Conservation (phyloP, 1,284 basidiomycete genomes). For the Porogramme epimiltina region DNA sequence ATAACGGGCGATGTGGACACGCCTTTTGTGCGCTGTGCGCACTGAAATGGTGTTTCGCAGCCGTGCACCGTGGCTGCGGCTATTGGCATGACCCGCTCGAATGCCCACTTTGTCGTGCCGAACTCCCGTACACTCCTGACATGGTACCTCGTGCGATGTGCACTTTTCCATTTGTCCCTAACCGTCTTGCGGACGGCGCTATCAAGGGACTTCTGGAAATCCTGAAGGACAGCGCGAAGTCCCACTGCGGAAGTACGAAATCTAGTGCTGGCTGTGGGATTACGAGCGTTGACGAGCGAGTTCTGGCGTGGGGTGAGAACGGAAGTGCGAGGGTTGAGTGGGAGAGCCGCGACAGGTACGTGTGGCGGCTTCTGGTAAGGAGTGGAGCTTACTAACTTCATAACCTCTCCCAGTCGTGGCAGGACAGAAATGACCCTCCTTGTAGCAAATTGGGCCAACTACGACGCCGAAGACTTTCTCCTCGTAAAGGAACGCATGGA, state of each 20-base stretch:
- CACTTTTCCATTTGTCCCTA: conserved; percentile 64
- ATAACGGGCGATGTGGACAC: conserved; percentile 59
- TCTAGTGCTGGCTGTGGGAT: neutral
- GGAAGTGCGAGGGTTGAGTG: conserved; percentile 20
- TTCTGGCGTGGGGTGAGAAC: conserved; percentile 16
- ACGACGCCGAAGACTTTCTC: conserved; percentile 16
- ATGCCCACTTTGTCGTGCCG: conserved; percentile 64
- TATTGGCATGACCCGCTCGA: conserved; percentile 66
- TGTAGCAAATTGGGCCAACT: conserved; percentile 14
- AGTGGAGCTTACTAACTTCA: neutral
- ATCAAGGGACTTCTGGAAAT: conserved; percentile 51
- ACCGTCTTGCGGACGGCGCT: conserved; percentile 52
- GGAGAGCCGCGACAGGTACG: conserved; percentile 20
- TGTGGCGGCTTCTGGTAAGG: neutral
- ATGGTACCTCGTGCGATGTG: conserved; percentile 46
- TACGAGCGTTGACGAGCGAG: conserved; percentile 3
- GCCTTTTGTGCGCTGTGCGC: conserved; percentile 67
- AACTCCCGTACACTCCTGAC: conserved; percentile 52
- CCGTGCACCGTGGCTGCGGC: conserved; percentile 58
- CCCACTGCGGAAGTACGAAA: neutral
- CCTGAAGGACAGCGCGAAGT: conserved; percentile 27
- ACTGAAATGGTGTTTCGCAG: conserved; percentile 67
- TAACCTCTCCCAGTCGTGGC: conserved; percentile 18
- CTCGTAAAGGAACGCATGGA: conserved; percentile 19
- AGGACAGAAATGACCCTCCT: conserved; percentile 19